Evolutionary conservation across 805 yeast genomes (phyloP).

Genomic region (Metschnikowia dekortorum): DNA sequence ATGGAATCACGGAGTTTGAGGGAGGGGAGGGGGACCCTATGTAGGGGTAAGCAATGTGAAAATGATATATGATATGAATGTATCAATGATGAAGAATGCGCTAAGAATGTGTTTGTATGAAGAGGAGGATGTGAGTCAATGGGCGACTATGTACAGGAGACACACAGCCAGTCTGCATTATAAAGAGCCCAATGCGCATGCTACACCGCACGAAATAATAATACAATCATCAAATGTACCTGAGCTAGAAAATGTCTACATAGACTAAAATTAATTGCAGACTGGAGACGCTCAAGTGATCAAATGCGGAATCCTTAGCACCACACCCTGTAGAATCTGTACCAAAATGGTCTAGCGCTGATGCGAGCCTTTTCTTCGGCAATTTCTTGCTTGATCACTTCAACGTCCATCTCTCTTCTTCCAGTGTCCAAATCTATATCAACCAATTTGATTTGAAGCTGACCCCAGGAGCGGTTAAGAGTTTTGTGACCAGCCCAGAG

Average conservation of each 20-base stretch:
- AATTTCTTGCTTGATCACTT: conserved; percentile 32
- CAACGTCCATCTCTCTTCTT: conserved; percentile 38
- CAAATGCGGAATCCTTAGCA: conserved; percentile 15
- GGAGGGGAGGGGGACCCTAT: too few species aligned
- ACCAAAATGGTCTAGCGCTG: conserved; percentile 22
- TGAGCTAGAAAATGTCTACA: neutral
- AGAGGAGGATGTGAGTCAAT: too few species aligned
- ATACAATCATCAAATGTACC: too few species aligned
- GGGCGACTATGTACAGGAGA: too few species aligned
- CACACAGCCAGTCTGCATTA: too few species aligned
- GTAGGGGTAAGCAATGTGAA: too few species aligned
- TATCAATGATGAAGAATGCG: too few species aligned
- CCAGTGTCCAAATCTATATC: conserved; percentile 64
- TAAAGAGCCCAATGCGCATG: too few species aligned
- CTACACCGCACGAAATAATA: too few species aligned
- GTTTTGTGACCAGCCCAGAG: conserved; percentile 44
- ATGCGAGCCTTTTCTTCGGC: conserved; percentile 30
- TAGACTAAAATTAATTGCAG: neutral
- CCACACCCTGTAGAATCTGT: conserved; percentile 27
- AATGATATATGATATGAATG: too few species aligned
- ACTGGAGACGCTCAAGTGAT: neutral
- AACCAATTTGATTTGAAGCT: conserved; percentile 35
- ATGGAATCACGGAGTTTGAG: too few species aligned
- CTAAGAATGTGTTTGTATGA: too few species aligned
- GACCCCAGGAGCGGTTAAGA: conserved; percentile 25